A percentile compares a stretch with the other conserved stretches of the same genome.
These are phyloP conservation scores for Trypanosomatidae sp. DNA, from an alignment of 208 protist genomes.

Conservation along the genomic window DNA sequence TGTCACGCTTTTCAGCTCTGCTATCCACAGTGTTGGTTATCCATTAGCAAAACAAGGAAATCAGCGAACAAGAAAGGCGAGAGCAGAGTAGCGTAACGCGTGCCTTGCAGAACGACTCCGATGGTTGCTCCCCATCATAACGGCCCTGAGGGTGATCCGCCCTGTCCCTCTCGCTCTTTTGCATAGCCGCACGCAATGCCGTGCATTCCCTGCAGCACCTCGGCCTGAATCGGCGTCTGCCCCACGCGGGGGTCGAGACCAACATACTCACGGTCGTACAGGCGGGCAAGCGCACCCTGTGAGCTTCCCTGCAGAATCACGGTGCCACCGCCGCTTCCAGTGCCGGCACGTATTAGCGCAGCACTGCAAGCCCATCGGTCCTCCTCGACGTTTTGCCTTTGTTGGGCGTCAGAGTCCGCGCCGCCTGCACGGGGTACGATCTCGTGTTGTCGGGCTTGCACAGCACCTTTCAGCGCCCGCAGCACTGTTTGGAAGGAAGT, in stretches of 20 bases:
- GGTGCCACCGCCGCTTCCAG: slow-evolving; percentile 8
- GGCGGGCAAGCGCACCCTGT: slow-evolving; percentile 48
- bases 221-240: slow-evolving; percentile 76
- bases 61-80: too few relatives aligned
- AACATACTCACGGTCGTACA: slow-evolving; percentile 75
- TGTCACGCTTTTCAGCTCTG: not conserved
- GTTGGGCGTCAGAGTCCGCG: not conserved
- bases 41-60: not conserved
- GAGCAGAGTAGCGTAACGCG: not conserved
- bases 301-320: slow-evolving; percentile 24
- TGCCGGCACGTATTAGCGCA: slow-evolving; percentile 24
- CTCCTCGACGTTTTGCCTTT: not conserved
- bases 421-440: not conserved
- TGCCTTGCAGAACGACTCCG: not conserved
- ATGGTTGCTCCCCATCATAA: not conserved
- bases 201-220: slow-evolving; percentile 61
- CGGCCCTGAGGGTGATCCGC: slow-evolving; percentile 1
- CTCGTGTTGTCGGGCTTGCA: slow-evolving; percentile 4
- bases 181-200: slow-evolving; percentile 86
- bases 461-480: slow-evolving; percentile 19
- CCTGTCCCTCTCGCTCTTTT: slow-evolving; percentile 38
- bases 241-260: slow-evolving; percentile 75
- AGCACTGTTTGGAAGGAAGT: slow-evolving; percentile 61
- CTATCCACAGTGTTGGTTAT: not conserved
- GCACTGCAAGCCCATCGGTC: slow-evolving; percentile 16